phyloP scores from a whole-genome alignment of 371 early-diverging fungal genomes.

The Nematocida ironsii region DNA sequence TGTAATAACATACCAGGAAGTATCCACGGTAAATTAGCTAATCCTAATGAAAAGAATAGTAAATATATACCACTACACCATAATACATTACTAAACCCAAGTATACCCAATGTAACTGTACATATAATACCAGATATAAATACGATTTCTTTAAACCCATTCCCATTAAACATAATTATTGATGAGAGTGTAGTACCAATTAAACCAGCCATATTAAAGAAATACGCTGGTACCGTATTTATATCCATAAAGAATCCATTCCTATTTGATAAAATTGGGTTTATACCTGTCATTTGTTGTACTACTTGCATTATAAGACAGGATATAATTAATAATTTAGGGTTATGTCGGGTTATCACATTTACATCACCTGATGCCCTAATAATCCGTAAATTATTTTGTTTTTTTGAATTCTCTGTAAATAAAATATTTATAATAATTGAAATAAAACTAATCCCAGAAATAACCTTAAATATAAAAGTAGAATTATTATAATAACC shows the following conservation, averaged over 20 bases:
- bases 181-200: neutral
- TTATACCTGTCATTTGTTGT: slow-evolving; percentile 55
- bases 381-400: neutral
- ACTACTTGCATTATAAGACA: slow-evolving; percentile 31
- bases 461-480: slow-evolving; percentile 20
- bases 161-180: neutral
- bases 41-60: slow-evolving; percentile 21
- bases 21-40: slow-evolving; percentile 51
- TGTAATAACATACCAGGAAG: slow-evolving; percentile 29
- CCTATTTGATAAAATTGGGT: slow-evolving; percentile 30
- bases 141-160: too few species aligned
- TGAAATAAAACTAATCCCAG: neutral
- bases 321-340: slow-evolving; percentile 8
- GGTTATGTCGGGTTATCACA: neutral
- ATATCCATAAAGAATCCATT: neutral
- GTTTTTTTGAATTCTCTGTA: neutral
- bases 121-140: too few species aligned
- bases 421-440: slow-evolving; percentile 3
- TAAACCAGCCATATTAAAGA: slow-evolving; percentile 37
- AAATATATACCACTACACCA: slow-evolving; percentile 40
- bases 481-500: neutral
- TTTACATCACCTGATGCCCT: neutral
- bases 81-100: too few species aligned
- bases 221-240: neutral
- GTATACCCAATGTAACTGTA: too few species aligned